Evolutionary conservation across 1,139 yeast genomes (phyloP).

Genomic region (Kodamaea plutei): DNA sequence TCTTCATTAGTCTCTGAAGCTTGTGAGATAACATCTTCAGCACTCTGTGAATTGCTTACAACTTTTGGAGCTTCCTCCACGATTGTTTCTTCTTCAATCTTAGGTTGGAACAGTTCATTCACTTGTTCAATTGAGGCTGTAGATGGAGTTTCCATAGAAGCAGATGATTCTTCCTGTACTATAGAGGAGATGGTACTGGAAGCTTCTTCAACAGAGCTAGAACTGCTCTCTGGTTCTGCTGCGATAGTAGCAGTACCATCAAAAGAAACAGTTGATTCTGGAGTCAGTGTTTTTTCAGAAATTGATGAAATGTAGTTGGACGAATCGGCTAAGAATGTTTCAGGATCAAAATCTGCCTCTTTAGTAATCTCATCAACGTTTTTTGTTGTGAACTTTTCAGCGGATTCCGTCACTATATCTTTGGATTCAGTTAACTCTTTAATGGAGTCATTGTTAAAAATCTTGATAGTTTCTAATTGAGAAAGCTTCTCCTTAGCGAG

Average conservation of each 20-base stretch:
- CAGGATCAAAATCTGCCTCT: slow-evolving; percentile 16
- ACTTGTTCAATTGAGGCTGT: no score
- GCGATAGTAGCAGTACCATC: no score
- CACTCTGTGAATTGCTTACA: slow-evolving; percentile 1
- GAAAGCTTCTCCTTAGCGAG: slow-evolving; percentile 39
- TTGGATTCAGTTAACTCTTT: slow-evolving; percentile 1
- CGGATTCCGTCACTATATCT: slow-evolving; percentile 1
- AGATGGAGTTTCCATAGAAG: no score
- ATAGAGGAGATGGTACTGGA: no score
- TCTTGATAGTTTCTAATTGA: slow-evolving; percentile 3
- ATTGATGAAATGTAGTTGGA: slow-evolving; percentile 15
- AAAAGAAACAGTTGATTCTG: no score
- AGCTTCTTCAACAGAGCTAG: no score
- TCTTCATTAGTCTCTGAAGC: slow-evolving; percentile 2
- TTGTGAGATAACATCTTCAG: slow-evolving; percentile 5
- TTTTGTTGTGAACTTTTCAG: slow-evolving; percentile 1
- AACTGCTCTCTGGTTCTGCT: no score
- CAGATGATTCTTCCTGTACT: no score
- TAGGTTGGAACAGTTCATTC: no score
- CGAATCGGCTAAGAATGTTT: slow-evolving; percentile 15
- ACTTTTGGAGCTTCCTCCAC: no score
- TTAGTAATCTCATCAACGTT: slow-evolving; percentile 14
- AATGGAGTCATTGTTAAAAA: neutral
- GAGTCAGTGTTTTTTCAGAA: neutral
- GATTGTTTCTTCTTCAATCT: no score